Evolutionary conservation across 2,329 filamentous ascomycete genomes (phyloP), one percentile per base, ranked within the genome.

Genomic region (Aspergillus versicolor): DNA sequence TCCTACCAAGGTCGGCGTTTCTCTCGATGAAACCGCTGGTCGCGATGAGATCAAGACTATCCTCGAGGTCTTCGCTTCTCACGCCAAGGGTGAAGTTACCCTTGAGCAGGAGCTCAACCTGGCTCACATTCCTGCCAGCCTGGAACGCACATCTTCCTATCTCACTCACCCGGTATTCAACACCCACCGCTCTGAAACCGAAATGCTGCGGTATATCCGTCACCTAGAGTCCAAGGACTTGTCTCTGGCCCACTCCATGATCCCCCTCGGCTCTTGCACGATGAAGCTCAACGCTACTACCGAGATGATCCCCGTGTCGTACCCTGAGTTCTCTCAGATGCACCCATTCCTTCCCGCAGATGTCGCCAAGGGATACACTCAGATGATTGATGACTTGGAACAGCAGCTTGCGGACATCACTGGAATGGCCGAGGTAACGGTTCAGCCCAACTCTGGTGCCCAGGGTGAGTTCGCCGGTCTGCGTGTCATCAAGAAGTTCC

Each of bases 251-350:
- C 93, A 97, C 77, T 97, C 92, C 15, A 97, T 97, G 93, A 97
- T 97, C 60, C 92, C 93, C 2, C 84, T 97, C 1, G 93, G 93
- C 19, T 97, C 93, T 1, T 97, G 93, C 81, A 97, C 93, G 13
- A 97, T 97, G 93, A 97, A 97, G 81, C 86, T 97, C 52, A 97
- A 97, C 73, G 90, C 89, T 42, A 94, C 92, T 3, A 90, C 90
- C 0, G 91, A 97, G 78, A 97, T 97, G 93, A 84, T 90, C 15
- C 89, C 92, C 7, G 83, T 97, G 54, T 90, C 90, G 1, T 88
- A 87, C 76, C 85, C 87, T 1, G 85, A 88, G 49, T 91, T 92
- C 68, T 84, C 89, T 42, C 85, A 88, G 60, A 81, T 96, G 34
- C 93, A 97, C 76, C 93, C 93, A 0, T 91, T 92, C 68, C 84